Conservation (phyloP, 257 asterid genomes). For the Marsdenia floribunda region DNA sequence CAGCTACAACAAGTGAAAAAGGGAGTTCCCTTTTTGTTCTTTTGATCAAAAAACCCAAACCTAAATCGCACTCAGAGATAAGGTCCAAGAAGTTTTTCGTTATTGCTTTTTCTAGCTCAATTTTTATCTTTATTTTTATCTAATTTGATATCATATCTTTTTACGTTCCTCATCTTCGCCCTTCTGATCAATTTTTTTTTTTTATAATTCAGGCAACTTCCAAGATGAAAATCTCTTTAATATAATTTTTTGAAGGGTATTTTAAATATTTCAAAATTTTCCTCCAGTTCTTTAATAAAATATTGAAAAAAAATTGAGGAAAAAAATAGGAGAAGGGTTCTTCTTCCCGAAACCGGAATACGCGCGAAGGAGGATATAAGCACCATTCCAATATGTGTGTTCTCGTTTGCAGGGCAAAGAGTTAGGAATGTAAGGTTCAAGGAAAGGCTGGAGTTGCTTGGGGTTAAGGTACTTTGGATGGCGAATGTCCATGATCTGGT, state of each 20-base stretch:
- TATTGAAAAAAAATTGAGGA: too few relatives aligned
- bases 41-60: constrained; percentile 14
- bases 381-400: constrained; percentile 15
- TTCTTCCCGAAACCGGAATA: constrained; percentile 21
- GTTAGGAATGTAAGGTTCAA: constrained; percentile 25
- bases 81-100: constrained; percentile 3
- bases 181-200: too few relatives aligned
- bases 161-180: too few relatives aligned
- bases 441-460: constrained; percentile 13
- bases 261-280: background rate
- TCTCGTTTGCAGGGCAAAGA: constrained; percentile 24
- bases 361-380: constrained; percentile 6
- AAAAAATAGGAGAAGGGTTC: too few relatives aligned
- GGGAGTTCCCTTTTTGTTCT: constrained; percentile 21
- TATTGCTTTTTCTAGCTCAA: constrained; percentile 7
- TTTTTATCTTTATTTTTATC: background rate
- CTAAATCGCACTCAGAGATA: constrained; percentile 16
- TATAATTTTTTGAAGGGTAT: background rate
- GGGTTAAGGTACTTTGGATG: constrained; percentile 19
- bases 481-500: constrained; percentile 21
- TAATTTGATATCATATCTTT: too few relatives aligned
- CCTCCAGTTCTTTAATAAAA: too few relatives aligned
- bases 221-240: too few relatives aligned
- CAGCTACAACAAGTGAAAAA: constrained; percentile 18
- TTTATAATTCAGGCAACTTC: too few relatives aligned